Base-by-base conservation (phyloP, 495 filamentous ascomycete genomes). In the Aspergillus panamensis region DNA sequence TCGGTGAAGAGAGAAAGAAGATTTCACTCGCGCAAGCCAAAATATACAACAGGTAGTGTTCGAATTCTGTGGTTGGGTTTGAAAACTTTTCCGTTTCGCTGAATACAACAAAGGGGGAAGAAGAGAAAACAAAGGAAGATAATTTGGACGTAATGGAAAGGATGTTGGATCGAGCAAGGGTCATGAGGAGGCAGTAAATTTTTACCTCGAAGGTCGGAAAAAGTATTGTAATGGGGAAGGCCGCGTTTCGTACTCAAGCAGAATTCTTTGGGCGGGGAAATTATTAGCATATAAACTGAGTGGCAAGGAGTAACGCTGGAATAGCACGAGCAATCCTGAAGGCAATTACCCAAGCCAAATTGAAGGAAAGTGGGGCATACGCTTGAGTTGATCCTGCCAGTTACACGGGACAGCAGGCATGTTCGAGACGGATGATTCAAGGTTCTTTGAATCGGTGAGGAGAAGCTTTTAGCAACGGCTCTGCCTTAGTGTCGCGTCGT, bases 191-290 rank as follows among this genome's bases (percentile, higher is more conserved):
- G 35, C 16, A 48, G 19, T 39, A 16, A 52, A 25, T 33, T 31
- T 29, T 63, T 81, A 89, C 87, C 89, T 82, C 89, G 86, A 73
- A 87, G 80, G 70, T 92, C 88, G 56, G 89, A 91, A 49, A 89
- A 80, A 58, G 90, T 85, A 62, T 86, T 84, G 66, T 83, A 92
- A 45, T 80, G 70, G 25, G 89, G 89, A 45, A 74, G 64, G 31
- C 74, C 69, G 17, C 85, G 64, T 59, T 84, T 81, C 39, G 65
- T 73, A 48, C 74, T 73, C 48, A 71, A 73, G 72, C 88, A 92
- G 61, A 84, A 76, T 12, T 83, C 88, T 91, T 66, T 25, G 25
- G 25, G 25, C 25, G 25, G 30, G 57, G 48, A 33, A 45, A 48
- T 54, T 48, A 51, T 63, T 62, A 62, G 60, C 35, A 63, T 32